phyloP scores from a whole-genome alignment of 2,329 filamentous ascomycete genomes.

The Cordyceps cateniannulata region DNA sequence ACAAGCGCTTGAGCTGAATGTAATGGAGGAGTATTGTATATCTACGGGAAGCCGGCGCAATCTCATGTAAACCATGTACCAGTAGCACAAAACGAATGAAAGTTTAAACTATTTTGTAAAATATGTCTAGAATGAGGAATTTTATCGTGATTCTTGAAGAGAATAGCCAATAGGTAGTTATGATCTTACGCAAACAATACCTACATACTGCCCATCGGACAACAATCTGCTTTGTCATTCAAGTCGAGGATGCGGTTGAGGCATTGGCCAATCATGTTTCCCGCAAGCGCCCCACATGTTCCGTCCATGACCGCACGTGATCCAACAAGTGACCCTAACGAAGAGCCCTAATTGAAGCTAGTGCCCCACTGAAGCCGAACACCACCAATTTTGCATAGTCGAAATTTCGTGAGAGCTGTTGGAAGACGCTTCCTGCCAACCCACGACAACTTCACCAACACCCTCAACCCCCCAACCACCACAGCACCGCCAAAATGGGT shows the following conservation, averaged over 20 bases:
- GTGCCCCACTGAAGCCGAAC: constrained; percentile 17
- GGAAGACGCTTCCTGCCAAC: not conserved
- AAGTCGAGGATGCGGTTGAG: no score
- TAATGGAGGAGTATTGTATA: constrained; percentile 17
- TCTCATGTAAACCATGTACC: constrained; percentile 24
- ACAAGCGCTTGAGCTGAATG: not conserved
- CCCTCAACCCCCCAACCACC: constrained; percentile 23
- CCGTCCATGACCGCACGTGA: constrained; percentile 21
- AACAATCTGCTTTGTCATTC: no score
- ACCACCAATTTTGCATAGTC: constrained; percentile 24
- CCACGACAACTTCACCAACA: constrained; percentile 19
- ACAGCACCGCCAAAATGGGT: constrained; percentile 58
- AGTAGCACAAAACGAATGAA: constrained; percentile 23
- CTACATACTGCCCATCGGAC: no score
- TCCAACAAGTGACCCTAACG: constrained; percentile 13
- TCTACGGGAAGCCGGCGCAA: constrained; percentile 18
- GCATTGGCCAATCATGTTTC: not conserved
- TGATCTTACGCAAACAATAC: no score
- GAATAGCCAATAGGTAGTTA: no score
- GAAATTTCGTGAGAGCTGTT: constrained; percentile 2
- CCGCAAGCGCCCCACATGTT: not conserved
- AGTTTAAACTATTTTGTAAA: constrained; percentile 1
- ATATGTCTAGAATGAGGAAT: not conserved
- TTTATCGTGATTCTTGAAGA: not conserved
- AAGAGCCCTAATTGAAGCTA: constrained; percentile 24